Evolutionary conservation across 352 stramenopile genomes (phyloP).

Genomic region (Pythium guiyangense): DNA sequence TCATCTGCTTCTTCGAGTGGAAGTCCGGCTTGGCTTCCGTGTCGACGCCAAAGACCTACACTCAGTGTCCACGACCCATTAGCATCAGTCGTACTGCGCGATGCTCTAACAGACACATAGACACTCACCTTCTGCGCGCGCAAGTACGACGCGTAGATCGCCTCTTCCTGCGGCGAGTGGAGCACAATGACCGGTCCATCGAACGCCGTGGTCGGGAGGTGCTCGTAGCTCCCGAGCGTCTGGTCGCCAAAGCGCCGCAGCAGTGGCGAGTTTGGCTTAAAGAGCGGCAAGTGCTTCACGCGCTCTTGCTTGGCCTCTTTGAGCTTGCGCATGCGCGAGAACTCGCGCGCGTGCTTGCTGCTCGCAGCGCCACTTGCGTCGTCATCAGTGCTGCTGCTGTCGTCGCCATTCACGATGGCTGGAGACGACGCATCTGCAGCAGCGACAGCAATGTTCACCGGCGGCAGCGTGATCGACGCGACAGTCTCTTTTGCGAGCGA

Average conservation of each 20-base stretch:
- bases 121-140: slow-evolving; percentile 38
- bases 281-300: slow-evolving; percentile 67
- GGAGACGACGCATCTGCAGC: not conserved
- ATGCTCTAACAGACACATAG: not conserved
- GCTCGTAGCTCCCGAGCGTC: slow-evolving; percentile 49
- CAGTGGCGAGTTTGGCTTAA: slow-evolving; percentile 49
- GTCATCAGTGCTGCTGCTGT: slow-evolving; percentile 1
- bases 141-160: slow-evolving; percentile 40
- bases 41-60: slow-evolving; percentile 58
- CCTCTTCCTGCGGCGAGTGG: slow-evolving; percentile 57
- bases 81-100: not conserved
- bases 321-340: slow-evolving; percentile 43
- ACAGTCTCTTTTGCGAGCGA: slow-evolving; percentile 24
- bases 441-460: slow-evolving; percentile 1
- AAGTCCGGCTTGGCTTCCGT: slow-evolving; percentile 76
- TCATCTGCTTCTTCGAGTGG: slow-evolving; percentile 40
- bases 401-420: not conserved
- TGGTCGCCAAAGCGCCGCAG: slow-evolving; percentile 37
- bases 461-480: slow-evolving; percentile 3
- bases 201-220: slow-evolving; percentile 44
- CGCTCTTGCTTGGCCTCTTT: slow-evolving; percentile 48
- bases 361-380: not conserved
- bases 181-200: slow-evolving; percentile 53
- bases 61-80: not conserved
- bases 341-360: slow-evolving; percentile 27